Evolutionary conservation across 441 rosid species (phyloP).

Genomic region (Dalechampia spathulata): DNA sequence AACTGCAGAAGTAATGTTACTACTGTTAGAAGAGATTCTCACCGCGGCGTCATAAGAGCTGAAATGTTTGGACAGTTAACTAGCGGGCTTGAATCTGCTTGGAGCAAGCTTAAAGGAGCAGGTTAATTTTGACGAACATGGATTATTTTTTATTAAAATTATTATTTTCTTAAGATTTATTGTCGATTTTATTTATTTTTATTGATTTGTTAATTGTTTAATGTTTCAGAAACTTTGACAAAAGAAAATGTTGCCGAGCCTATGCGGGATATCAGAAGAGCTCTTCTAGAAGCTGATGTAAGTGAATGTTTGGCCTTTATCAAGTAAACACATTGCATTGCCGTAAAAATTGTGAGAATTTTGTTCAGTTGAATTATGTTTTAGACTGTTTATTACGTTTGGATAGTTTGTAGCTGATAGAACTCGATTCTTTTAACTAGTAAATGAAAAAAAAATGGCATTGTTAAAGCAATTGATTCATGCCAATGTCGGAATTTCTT

Average conservation of each 20-base stretch:
- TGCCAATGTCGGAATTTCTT: no score
- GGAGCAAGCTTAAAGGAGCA: constrained; percentile 98
- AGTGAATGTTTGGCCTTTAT: constrained; percentile 25
- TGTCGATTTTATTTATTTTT: not conserved
- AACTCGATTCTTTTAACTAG: no score
- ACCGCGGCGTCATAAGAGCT: constrained; percentile 39
- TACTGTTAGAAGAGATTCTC: constrained; percentile 29
- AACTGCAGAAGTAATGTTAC: constrained; percentile 40
- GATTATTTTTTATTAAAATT: not conserved
- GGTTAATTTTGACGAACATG: constrained; percentile 28
- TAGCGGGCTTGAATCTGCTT: constrained; percentile 88
- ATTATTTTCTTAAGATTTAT: not conserved
- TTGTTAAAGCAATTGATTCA: no score
- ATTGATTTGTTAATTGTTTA: not conserved
- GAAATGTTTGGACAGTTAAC: constrained; percentile 98
- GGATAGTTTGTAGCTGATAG: not conserved
- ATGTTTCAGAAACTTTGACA: constrained; percentile 72
- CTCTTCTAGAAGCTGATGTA: constrained; percentile 98
- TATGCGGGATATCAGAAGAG: constrained; percentile 94
- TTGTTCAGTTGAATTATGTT: no score
- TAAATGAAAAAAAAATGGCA: no score
- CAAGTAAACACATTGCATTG: no score
- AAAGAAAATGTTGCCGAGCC: constrained; percentile 94
- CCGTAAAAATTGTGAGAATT: not conserved
- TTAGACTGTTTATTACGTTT: not conserved